Evolutionary conservation across 2,329 filamentous ascomycete species (phyloP).

Genomic region (Fusarium pseudocircinatum): DNA sequence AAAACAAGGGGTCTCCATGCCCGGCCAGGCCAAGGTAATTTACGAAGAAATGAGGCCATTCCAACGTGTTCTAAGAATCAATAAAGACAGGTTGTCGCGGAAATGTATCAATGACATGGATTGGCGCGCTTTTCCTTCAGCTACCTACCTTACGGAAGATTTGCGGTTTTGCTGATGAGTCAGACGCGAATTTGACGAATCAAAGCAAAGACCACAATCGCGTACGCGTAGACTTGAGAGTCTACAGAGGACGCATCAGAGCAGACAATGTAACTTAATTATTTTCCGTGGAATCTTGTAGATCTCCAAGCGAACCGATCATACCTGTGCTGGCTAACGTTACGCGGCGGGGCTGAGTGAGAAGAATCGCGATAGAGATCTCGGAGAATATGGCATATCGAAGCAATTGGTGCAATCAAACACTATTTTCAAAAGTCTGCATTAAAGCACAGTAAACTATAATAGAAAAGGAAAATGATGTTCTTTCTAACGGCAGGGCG

Average conservation of each 20-base stretch:
- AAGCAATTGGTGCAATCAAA: too few relatives aligned
- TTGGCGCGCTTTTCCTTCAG: not conserved
- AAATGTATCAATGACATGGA: not conserved
- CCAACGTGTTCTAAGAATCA: rapidly evolving
- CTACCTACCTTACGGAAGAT: not conserved
- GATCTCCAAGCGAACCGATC: not conserved
- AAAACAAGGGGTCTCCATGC: constrained; percentile 32
- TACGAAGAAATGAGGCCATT: not conserved
- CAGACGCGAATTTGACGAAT: not conserved
- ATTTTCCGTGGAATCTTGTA: rapidly evolving
- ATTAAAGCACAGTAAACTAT: too few relatives aligned
- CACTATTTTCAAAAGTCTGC: too few relatives aligned
- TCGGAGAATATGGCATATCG: too few relatives aligned
- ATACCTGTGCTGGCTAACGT: not conserved
- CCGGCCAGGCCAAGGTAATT: constrained; percentile 8
- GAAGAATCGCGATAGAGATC: not conserved
- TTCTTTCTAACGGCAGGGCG: not conserved
- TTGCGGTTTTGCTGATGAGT: not conserved
- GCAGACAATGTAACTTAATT: not conserved
- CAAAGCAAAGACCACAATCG: not conserved
- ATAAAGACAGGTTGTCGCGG: rapidly evolving
- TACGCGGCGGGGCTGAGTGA: not conserved
- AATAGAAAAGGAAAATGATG: not conserved
- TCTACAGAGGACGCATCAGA: not conserved
- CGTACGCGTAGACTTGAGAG: not conserved